phyloP scores from a whole-genome alignment of 2,329 filamentous ascomycete species.

The Botrytis cinerea region DNA sequence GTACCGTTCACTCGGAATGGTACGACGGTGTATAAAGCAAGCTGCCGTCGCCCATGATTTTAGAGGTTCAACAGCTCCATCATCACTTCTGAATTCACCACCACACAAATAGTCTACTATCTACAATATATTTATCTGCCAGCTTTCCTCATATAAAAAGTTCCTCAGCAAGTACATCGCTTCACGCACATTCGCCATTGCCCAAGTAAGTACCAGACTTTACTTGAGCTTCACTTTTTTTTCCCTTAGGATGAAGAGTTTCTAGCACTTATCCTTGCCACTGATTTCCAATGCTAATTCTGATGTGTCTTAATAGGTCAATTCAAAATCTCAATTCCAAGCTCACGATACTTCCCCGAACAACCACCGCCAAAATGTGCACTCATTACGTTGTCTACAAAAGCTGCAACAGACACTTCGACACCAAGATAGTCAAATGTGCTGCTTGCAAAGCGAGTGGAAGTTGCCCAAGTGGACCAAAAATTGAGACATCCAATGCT shows the following conservation, averaged over 20 bases:
- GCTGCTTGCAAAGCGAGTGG: slow-evolving; percentile 12
- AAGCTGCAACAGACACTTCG: slow-evolving; percentile 5
- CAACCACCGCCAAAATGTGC: slow-evolving; percentile 20
- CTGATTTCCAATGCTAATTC: slow-evolving; percentile 5
- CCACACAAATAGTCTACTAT: slow-evolving; percentile 15
- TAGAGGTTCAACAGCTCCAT: slow-evolving; percentile 26
- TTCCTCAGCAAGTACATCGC: background rate
- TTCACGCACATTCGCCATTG: slow-evolving; percentile 7
- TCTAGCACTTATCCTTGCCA: slow-evolving; percentile 11
- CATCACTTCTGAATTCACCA: slow-evolving; percentile 21
- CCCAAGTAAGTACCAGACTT: slow-evolving; percentile 17
- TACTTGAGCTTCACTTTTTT: background rate
- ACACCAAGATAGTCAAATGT: background rate
- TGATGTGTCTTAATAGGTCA: slow-evolving; percentile 2
- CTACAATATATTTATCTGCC: slow-evolving; percentile 13
- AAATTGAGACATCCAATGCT: background rate
- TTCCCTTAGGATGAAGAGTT: background rate
- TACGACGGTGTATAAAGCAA: slow-evolving; percentile 41
- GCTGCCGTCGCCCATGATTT: slow-evolving; percentile 34
- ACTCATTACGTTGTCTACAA: slow-evolving; percentile 9
- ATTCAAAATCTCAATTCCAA: slow-evolving; percentile 6
- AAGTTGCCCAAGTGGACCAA: background rate
- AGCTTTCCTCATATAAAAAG: slow-evolving; percentile 10
- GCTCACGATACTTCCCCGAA: background rate
- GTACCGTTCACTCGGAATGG: slow-evolving; percentile 40